A percentile compares a stretch with the other conserved stretches of the same genome.
Conservation (phyloP, 805 yeast genomes). For the Yueomyces sinensis region DNA sequence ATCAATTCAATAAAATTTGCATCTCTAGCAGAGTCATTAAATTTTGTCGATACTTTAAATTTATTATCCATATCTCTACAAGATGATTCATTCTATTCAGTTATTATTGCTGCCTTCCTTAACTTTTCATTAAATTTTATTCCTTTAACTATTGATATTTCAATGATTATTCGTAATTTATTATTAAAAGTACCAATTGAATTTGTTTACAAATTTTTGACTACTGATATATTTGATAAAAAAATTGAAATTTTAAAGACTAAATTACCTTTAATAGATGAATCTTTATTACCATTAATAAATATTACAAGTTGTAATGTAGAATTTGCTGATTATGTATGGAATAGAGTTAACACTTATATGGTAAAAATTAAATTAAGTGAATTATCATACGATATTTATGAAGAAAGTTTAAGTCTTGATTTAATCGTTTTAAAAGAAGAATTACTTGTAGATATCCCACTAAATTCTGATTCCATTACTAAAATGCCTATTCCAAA, state of each 20-base stretch:
- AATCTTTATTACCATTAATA: constrained; percentile 44
- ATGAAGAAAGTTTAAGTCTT: constrained; percentile 13
- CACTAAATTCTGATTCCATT: constrained; percentile 35
- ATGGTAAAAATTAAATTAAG: constrained; percentile 33
- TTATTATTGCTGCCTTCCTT: constrained; percentile 27
- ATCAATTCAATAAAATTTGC: constrained; percentile 20
- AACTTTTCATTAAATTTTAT: constrained; percentile 30
- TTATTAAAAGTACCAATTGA: constrained; percentile 23
- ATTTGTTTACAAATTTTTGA: constrained; percentile 28
- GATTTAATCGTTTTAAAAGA: constrained; percentile 39
- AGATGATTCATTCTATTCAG: constrained; percentile 39
- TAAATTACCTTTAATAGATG: constrained; percentile 51
- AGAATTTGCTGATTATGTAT: constrained; percentile 50
- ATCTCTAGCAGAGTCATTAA: constrained; percentile 24
- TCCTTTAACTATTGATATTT: constrained; percentile 29
- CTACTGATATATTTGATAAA: constrained; percentile 22
- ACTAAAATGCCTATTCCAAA: constrained; percentile 33
- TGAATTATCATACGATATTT: constrained; percentile 31
- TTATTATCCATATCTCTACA: constrained; percentile 30
- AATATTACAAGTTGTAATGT: constrained; percentile 50
- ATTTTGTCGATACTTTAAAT: constrained; percentile 34
- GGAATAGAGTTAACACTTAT: constrained; percentile 46
- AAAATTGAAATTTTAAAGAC: constrained; percentile 39
- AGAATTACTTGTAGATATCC: constrained; percentile 39
- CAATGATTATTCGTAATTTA: constrained; percentile 20